Percentiles rank a stretch among this genome's conserved stretches.
Conservation (phyloP, 371 early-diverging fungal genomes). For the Smittium mucronatum region DNA sequence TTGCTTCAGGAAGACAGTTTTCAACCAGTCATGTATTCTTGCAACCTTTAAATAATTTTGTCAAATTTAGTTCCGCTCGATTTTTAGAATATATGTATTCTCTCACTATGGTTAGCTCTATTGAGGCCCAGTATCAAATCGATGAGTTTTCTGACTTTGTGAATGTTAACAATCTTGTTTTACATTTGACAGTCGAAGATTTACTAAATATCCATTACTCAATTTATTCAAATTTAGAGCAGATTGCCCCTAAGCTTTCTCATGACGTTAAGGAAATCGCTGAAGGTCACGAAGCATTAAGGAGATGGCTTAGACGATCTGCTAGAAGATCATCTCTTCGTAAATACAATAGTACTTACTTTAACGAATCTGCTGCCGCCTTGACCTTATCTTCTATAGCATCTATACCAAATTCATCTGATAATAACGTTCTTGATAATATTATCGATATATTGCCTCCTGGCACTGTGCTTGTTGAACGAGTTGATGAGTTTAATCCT, state of each 20-base stretch:
- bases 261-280: constrained; percentile 14
- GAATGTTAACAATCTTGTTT: constrained; percentile 66
- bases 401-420: background rate
- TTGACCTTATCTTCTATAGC: background rate
- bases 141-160: constrained; percentile 78
- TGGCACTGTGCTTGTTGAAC: constrained; percentile 34
- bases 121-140: constrained; percentile 81
- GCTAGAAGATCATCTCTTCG: background rate
- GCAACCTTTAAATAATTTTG: constrained; percentile 67
- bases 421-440: constrained; percentile 27
- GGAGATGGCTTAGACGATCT: background rate
- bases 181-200: constrained; percentile 80
- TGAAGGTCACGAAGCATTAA: background rate
- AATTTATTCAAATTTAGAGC: constrained; percentile 58
- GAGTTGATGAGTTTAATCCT: constrained; percentile 14
- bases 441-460: constrained; percentile 30
- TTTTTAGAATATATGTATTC: constrained; percentile 61
- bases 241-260: constrained; percentile 31
- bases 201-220: constrained; percentile 76
- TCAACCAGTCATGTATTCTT: constrained; percentile 57
- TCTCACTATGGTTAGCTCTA: constrained; percentile 68
- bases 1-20: constrained; percentile 67
- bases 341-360: background rate
- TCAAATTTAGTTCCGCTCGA: constrained; percentile 51
- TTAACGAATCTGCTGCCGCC: background rate